Conservation (phyloP, 148 eudicot genomes). For the Chenopodium quinoa region DNA sequence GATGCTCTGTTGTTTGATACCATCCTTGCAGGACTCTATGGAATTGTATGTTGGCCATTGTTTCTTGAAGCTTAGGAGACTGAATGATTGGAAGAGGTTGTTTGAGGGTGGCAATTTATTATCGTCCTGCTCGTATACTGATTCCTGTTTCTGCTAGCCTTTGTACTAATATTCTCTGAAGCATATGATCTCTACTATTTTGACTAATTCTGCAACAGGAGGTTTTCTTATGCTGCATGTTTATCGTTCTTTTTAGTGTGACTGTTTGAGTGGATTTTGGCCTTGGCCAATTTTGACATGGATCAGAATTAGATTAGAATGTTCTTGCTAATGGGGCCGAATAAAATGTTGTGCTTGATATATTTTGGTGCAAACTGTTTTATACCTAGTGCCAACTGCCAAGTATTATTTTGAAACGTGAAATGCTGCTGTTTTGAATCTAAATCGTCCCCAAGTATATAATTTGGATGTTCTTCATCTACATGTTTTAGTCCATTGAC, state of each 20-base stretch:
- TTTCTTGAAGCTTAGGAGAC: neutral
- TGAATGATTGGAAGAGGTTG: neutral
- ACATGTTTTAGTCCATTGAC: too few species aligned
- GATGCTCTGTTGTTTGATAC: neutral
- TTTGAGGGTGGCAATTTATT: neutral
- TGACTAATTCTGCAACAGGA: neutral
- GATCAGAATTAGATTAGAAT: neutral
- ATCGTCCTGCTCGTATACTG: neutral
- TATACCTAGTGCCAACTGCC: too few species aligned
- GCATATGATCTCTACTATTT: neutral
- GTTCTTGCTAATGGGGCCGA: neutral
- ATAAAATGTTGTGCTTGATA: neutral
- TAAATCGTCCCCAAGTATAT: too few species aligned
- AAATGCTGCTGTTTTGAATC: too few species aligned
- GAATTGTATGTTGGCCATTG: neutral
- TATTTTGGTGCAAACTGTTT: neutral
- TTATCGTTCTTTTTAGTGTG: neutral
- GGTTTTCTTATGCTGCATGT: too few species aligned
- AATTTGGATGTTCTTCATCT: too few species aligned
- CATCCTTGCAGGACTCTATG: neutral
- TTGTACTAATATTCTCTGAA: neutral
- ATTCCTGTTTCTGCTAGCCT: neutral
- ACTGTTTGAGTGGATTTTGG: constrained; percentile 1
- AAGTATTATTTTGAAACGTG: too few species aligned
- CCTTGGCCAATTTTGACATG: neutral